Percentiles rank a stretch among this genome's conserved stretches.
These are phyloP conservation scores for Penicillium soppii DNA, from an alignment of 495 filamentous ascomycete species.

Conservation along the genomic window DNA sequence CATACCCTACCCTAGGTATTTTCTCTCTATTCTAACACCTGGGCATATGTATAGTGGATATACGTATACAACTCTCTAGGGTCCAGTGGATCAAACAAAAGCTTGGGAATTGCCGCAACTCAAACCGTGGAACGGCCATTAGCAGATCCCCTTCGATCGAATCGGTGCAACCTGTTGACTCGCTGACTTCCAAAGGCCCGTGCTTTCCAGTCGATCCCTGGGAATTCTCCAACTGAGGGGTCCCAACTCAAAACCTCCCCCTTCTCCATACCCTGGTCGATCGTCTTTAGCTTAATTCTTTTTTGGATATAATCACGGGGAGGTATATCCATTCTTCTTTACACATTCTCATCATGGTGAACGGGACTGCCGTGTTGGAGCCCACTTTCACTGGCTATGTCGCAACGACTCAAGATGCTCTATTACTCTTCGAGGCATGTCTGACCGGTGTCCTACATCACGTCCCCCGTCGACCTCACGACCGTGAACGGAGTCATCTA, in stretches of 20 bases:
- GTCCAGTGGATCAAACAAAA: conserved; percentile 14
- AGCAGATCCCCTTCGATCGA: conserved; percentile 32
- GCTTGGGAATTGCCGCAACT: conserved; percentile 34
- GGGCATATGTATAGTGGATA: too few species aligned
- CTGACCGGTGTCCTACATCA: conserved; percentile 67
- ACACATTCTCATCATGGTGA: conserved; percentile 39
- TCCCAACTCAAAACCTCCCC: conserved; percentile 35
- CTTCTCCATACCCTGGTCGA: conserved; percentile 38
- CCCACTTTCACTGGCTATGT: conserved; percentile 68
- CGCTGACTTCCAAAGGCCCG: conserved; percentile 32
- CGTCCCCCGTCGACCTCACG: conserved; percentile 79
- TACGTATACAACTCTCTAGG: too few species aligned
- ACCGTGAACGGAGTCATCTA: conserved; percentile 69
- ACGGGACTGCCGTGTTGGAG: conserved; percentile 47
- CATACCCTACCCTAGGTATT: too few species aligned
- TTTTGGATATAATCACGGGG: conserved; percentile 1
- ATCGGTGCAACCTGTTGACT: conserved; percentile 32
- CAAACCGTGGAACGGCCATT: conserved; percentile 32
- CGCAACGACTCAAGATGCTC: conserved; percentile 68
- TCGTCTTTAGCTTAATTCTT: conserved; percentile 30
- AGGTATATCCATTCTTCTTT: conserved; percentile 1
- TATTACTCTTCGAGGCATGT: conserved; percentile 74
- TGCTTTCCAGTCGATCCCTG: conserved; percentile 41
- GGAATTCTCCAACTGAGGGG: conserved; percentile 31
- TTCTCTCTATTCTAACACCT: too few species aligned